Percentiles rank a stretch among this genome's conserved stretches.
phyloP scores from a whole-genome alignment of 2,329 filamentous ascomycete species.

The Alternaria arborescens region DNA sequence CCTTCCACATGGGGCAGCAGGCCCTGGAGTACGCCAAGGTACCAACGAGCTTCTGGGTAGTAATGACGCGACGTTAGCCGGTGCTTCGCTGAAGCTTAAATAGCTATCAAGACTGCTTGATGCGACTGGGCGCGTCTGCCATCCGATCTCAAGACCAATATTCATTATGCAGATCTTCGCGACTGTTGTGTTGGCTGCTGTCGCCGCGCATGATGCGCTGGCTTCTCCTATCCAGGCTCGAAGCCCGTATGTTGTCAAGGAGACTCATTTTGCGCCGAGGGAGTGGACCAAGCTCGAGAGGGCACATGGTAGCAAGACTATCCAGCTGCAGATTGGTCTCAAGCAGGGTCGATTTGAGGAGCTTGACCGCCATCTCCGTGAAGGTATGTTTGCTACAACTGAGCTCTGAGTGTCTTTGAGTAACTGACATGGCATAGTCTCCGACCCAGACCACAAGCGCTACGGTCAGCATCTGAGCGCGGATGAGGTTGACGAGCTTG shows the following conservation, averaged over 20 bases:
- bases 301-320: constrained; percentile 58
- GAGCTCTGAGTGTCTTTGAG: no score
- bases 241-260: constrained; percentile 63
- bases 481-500: constrained; percentile 62
- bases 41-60: neutral
- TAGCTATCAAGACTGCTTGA: constrained; percentile 10
- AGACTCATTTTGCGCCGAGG: constrained; percentile 61
- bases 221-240: constrained; percentile 50
- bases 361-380: constrained; percentile 63
- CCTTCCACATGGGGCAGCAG: constrained; percentile 6
- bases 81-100: constrained; percentile 12
- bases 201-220: constrained; percentile 42
- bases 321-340: constrained; percentile 66
- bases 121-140: constrained; percentile 1
- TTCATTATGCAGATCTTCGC: constrained; percentile 23
- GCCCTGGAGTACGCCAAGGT: constrained; percentile 4
- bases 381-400: constrained; percentile 50
- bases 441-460: constrained; percentile 58
- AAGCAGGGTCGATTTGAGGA: constrained; percentile 66
- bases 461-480: constrained; percentile 65
- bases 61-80: constrained; percentile 7
- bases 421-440: constrained; percentile 24
- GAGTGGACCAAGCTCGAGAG: constrained; percentile 60
- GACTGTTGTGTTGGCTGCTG: constrained; percentile 36
- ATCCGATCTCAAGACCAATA: neutral